Evolutionary conservation across 169 alveolate genomes (phyloP), one percentile per base, ranked within the genome.

Genomic region (Plasmodium vivax): DNA sequence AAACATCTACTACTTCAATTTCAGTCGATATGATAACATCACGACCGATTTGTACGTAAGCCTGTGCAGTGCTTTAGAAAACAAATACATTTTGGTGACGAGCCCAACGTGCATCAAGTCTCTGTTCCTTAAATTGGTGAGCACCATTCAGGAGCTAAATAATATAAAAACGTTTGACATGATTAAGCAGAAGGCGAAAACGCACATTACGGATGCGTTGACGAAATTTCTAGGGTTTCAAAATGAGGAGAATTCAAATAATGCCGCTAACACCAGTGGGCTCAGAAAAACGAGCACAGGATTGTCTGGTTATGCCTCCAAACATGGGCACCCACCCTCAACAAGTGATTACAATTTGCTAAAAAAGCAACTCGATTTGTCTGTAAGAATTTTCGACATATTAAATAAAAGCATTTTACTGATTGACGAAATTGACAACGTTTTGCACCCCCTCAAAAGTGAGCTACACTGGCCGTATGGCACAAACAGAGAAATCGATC

Each of bases 391-490:
- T 56, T 95, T 96, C 41, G 97, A 96, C 36, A 94, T 96, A 92
- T 95, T 95, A 85, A 95, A 95, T 34, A 92, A 92, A 12, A 96
- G 98, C 73, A 96, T 98, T 8, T 93, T 97, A 72, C 91, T 98
- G 71, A 96, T 98, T 93, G 99, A 98, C 93, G 99, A 98, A 92
- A 97, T 98, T 30, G 99, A 98, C 79, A 94, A 96, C 83, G 94
- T 98, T 74, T 95, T 98, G 85, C 99, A 98, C 77, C 99, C 99
- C 32, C 96, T 98, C 56, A 98, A 97, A 95, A 97, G 98, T 73
- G 99, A 98, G 85, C 95, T 98, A 82, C 99, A 98, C 80, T 98
- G 99, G 99, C 99, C 99, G 2, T 93, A 98, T 56, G 99, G 99
- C 1, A 94, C 84, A 43, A 97, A 97, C 77, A 92, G 95, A 82